Conservation (phyloP, 495 filamentous ascomycete genomes). For the Penicillium diatomitis region DNA sequence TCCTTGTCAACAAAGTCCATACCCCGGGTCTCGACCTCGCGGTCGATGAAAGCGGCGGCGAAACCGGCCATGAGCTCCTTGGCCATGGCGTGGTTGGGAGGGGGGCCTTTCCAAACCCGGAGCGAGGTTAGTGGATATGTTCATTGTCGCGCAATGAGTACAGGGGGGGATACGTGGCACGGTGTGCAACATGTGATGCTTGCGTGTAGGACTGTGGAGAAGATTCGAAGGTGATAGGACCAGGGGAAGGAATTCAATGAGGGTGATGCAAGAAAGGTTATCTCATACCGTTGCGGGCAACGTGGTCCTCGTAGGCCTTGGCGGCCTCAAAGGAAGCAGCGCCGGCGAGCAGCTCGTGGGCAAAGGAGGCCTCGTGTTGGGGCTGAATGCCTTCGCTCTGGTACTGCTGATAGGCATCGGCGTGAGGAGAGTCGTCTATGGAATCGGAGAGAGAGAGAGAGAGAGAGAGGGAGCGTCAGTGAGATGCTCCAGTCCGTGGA, state of each 20-base stretch:
- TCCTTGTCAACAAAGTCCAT: slow-evolving; percentile 57
- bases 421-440: slow-evolving; percentile 17
- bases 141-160: too few species aligned
- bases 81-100: slow-evolving; percentile 54
- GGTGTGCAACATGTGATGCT: not conserved
- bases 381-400: slow-evolving; percentile 24
- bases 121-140: too few species aligned
- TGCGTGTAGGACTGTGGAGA: not conserved
- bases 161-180: not conserved
- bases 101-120: slow-evolving; percentile 39
- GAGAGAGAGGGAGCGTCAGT: not conserved
- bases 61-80: slow-evolving; percentile 64
- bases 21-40: slow-evolving; percentile 61
- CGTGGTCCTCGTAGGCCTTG: slow-evolving; percentile 61
- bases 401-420: slow-evolving; percentile 36
- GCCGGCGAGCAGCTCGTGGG: slow-evolving; percentile 61
- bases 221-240: not conserved
- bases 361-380: slow-evolving; percentile 45
- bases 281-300: slow-evolving; percentile 48
- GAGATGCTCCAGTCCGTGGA: not conserved
- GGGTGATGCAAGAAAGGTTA: not conserved
- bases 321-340: slow-evolving; percentile 66
- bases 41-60: slow-evolving; percentile 63
- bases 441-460: too few species aligned
- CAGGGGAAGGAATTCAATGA: not conserved